phyloP scores from a whole-genome alignment of 495 filamentous ascomycete species.

The Lasiosphaeris hirsuta region DNA sequence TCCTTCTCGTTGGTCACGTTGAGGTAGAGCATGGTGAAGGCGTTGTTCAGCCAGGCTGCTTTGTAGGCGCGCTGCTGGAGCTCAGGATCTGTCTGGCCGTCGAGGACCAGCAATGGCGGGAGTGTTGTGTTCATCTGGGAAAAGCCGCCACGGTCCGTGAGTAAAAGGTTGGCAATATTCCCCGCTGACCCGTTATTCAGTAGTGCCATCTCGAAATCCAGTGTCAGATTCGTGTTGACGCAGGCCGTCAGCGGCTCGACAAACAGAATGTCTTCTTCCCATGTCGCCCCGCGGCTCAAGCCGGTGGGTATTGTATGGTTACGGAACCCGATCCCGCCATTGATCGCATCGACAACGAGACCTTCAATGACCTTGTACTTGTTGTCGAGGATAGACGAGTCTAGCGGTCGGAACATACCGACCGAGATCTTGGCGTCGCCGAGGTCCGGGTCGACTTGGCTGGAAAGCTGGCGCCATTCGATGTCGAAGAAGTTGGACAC shows the following conservation, averaged over 20 bases:
- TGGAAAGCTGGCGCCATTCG: conserved; percentile 33
- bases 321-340: conserved; percentile 43
- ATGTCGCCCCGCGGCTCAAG: conserved; percentile 26
- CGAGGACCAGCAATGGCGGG: conserved; percentile 17
- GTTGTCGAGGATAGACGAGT: conserved; percentile 32
- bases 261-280: conserved; percentile 47
- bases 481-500: conserved; percentile 44
- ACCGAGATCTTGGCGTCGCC: conserved; percentile 12
- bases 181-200: background rate
- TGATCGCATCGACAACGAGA: conserved; percentile 39
- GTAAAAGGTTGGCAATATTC: conserved; percentile 17
- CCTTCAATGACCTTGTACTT: conserved; percentile 36
- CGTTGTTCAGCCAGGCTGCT: conserved; percentile 43
- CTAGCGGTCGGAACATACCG: conserved; percentile 23
- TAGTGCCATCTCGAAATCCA: conserved; percentile 31
- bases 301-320: conserved; percentile 42
- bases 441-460: background rate
- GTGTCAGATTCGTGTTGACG: conserved; percentile 43
- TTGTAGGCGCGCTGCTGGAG: conserved; percentile 37
- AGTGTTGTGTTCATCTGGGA: conserved; percentile 27
- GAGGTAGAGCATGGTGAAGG: conserved; percentile 14
- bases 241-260: conserved; percentile 44
- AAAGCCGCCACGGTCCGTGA: conserved; percentile 45
- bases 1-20: conserved; percentile 23
- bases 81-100: conserved; percentile 30